Conservation (phyloP, 228 moss, liverwort and hornwort species). For the Sphagnum fallax region DNA sequence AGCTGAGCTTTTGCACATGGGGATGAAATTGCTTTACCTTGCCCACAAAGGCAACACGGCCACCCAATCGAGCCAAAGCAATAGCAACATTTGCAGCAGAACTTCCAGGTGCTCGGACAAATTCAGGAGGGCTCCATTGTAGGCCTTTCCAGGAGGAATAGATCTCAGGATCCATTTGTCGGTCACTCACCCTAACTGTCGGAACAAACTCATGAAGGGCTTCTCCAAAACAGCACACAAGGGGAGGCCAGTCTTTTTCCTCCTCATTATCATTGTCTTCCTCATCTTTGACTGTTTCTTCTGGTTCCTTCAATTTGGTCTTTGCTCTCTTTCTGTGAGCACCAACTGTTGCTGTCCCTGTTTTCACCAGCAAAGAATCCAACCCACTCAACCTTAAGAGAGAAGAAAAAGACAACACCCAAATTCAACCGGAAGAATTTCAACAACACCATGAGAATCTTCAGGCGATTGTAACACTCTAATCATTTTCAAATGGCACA, state of each 20-base stretch:
- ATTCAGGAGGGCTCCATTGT: constrained; percentile 98
- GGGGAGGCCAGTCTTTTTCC: constrained; percentile 76
- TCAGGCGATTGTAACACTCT: too few relatives aligned
- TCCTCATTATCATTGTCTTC: constrained; percentile 39
- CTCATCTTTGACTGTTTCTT: constrained; percentile 10
- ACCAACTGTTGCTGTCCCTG: not conserved
- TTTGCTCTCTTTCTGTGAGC: constrained; percentile 5
- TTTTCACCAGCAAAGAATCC: not conserved
- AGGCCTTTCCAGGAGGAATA: constrained; percentile 95
- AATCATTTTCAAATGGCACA: too few relatives aligned
- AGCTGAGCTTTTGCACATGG: not conserved
- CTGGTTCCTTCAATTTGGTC: constrained; percentile 6
- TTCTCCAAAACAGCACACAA: constrained; percentile 93
- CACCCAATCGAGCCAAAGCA: constrained; percentile 81
- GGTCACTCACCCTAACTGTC: constrained; percentile 56
- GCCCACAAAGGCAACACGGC: constrained; percentile 80
- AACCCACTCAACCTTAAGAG: too few relatives aligned
- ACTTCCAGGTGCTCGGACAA: constrained; percentile 76
- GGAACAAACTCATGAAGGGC: constrained; percentile 84
- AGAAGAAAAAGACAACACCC: too few relatives aligned
- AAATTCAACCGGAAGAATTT: too few relatives aligned
- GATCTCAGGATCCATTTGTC: constrained; percentile 78
- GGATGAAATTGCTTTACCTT: constrained; percentile 13
- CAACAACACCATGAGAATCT: too few relatives aligned
- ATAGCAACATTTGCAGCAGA: constrained; percentile 84